Evolutionary conservation across 2,329 filamentous ascomycete genomes (phyloP), one percentile per base, ranked within the genome.

Genomic region (Hypoxylon sp.): DNA sequence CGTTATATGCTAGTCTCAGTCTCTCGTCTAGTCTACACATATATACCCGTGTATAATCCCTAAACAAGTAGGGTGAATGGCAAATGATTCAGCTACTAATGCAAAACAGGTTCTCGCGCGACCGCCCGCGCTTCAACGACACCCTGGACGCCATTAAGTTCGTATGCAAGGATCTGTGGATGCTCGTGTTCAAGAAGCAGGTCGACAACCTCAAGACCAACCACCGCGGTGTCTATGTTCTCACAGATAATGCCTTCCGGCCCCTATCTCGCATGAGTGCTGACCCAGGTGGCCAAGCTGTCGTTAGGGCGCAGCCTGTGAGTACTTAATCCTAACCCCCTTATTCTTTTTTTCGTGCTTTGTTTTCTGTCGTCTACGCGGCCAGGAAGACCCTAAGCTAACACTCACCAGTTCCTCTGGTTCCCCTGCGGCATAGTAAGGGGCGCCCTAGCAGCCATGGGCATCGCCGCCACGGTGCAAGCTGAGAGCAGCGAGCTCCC

Each of bases 171-270:
- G 96, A 99, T 80, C 86, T 99, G 48, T 99, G 96, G 96, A 94
- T 90, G 35, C 86, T 98, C 19, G 88, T 98, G 14, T 99, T 98
- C 81, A 88, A 93, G 78, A 99, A 99, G 82, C 97, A 98, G 80
- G 93, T 99, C 77, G 96, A 99, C 81, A 99, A 99, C 79, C 86
- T 99, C 51, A 99, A 99, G 83, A 99, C 96, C 8, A 99, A 99
- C 78, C 96, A 99, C 79, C 86, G 96, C 75, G 96, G 96, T 55
- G 94, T 98, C 73, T 99, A 98, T 80, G 96, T 99, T 47, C 84
- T 99, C 58, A 98, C 95, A 13, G 96, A 99, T 81, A 94, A 94
- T 78, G 85, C 91, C 9, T 99, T 99, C 83, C 91, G 93, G 53
- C 94, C 95, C 0, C 91, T 99, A 73, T 87, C 90, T 37, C 88